A percentile compares a stretch with the other conserved stretches of the same genome.
These are phyloP conservation scores for Ascosphaera aggregata DNA, from an alignment of 2,329 filamentous ascomycete species.

Conservation along the genomic window DNA sequence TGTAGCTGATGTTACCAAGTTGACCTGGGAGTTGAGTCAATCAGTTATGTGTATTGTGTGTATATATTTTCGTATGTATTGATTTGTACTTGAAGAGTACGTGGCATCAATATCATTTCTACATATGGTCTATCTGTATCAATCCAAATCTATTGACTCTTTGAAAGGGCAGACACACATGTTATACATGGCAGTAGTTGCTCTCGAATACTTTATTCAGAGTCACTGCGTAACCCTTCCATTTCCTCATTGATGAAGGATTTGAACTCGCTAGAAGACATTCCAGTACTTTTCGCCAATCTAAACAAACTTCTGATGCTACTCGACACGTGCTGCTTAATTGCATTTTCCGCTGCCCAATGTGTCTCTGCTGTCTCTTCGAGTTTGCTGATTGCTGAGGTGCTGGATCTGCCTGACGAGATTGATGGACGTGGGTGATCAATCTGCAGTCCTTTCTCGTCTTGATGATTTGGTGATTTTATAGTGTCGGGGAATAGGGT, in stretches of 20 bases:
- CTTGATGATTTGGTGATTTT: slow-evolving; percentile 3
- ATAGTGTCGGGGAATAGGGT: neutral
- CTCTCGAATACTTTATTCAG: too few species aligned
- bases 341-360: slow-evolving; percentile 33
- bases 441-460: slow-evolving; percentile 11
- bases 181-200: too few species aligned
- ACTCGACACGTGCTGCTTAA: slow-evolving; percentile 39
- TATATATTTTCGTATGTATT: too few species aligned
- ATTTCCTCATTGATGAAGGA: slow-evolving; percentile 34
- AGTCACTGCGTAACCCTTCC: too few species aligned
- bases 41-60: too few species aligned
- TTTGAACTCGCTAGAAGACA: slow-evolving; percentile 35
- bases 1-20: too few species aligned
- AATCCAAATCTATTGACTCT: too few species aligned
- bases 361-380: slow-evolving; percentile 28
- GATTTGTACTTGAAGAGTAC: too few species aligned
- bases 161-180: too few species aligned
- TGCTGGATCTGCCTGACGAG: slow-evolving; percentile 19
- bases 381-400: slow-evolving; percentile 27
- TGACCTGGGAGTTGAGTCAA: too few species aligned
- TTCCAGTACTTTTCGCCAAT: slow-evolving; percentile 33
- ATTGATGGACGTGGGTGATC: slow-evolving; percentile 22
- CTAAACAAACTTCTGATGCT: slow-evolving; percentile 41
- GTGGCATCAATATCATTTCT: too few species aligned
- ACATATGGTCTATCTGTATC: too few species aligned